Evolutionary conservation across 192 early-diverging fungal genomes (phyloP).

Genomic region (Paraglomus occultum): DNA sequence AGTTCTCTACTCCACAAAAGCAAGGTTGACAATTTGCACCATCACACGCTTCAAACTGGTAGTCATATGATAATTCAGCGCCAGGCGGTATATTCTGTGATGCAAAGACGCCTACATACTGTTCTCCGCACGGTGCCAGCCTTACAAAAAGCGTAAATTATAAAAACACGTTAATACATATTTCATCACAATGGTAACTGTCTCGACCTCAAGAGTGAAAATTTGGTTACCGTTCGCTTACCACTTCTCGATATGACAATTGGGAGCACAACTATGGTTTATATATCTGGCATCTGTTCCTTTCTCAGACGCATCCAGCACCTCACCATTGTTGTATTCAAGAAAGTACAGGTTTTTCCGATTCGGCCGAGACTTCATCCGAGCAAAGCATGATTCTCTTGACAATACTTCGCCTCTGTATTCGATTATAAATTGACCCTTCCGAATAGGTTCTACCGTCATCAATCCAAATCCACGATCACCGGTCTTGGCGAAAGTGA

Average conservation of each 20-base stretch:
- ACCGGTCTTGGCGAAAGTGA: conserved; percentile 44
- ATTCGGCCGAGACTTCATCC: conserved; percentile 62
- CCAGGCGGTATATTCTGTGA: conserved; percentile 61
- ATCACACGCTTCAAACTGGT: conserved; percentile 73
- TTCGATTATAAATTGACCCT: conserved; percentile 67
- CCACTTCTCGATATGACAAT: conserved; percentile 92
- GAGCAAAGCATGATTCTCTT: conserved; percentile 58
- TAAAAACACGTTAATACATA: neutral
- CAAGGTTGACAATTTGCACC: conserved; percentile 63
- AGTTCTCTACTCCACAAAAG: conserved; percentile 64
- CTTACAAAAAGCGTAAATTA: neutral
- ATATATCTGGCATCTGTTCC: conserved; percentile 82
- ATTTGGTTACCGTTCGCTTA: conserved; percentile 31
- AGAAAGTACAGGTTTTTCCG: conserved; percentile 77
- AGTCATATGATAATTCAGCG: conserved; percentile 80
- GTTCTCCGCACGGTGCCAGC: conserved; percentile 67
- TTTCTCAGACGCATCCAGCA: conserved; percentile 75
- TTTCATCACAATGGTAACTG: neutral
- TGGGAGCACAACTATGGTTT: conserved; percentile 83
- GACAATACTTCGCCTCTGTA: conserved; percentile 84
- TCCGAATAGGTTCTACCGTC: conserved; percentile 49
- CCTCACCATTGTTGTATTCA: conserved; percentile 69
- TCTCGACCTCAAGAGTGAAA: too few relatives aligned
- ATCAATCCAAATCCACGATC: conserved; percentile 71
- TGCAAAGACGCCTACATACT: conserved; percentile 72